Evolutionary conservation across 108 stramenopile genomes (phyloP), one percentile per base, ranked within the genome.

Genomic region (Cyclotella cryptica): DNA sequence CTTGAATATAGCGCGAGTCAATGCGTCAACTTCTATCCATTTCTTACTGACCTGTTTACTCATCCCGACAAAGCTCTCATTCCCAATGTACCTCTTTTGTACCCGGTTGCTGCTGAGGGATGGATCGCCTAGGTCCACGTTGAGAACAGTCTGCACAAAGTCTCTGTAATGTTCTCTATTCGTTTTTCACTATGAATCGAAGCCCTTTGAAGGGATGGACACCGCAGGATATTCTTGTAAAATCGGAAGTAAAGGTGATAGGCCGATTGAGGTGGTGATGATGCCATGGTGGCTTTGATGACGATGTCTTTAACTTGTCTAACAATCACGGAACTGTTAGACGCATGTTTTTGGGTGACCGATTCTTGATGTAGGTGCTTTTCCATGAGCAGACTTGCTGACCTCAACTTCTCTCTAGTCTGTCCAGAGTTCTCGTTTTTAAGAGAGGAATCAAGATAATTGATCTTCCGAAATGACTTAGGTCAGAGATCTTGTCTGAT

Each of bases 21-120:
- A 66, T 26, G 8, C 19, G 12, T 66, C 65, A 24, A 44, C 65
- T n/a, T 45, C 65, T 66, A 4, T 45, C 65, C 65, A 66, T 35
- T 26, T 22, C 24, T 46, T 14, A 47, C 65, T 35, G 10, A 66
- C 4, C 10, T 26, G 10, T 24, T 66, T 66, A 66, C 65, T 66
- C 65, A 66, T 66, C 1, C 45, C 45, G 24, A 6, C 6, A 47
- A 66, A 66, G 17, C 24, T 46, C 1, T 66, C 65, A 22, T 47
- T 46, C 26, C 65, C 65, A 47, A 45, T 24, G 26, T 47, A 66
- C 44, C 45, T 66, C 45, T 46, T 43, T 1, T 35, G 18, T 3
- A 21, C 40, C n/a, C 2, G 2, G 12, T 63, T 46, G n/a, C 45
- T 1, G 14, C 4, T 5, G 10, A 17, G 4, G 13, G 45, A 46